These are phyloP conservation scores for Moringa oleifera DNA, from an alignment of 345 rosid genomes.

Conservation along the genomic window DNA sequence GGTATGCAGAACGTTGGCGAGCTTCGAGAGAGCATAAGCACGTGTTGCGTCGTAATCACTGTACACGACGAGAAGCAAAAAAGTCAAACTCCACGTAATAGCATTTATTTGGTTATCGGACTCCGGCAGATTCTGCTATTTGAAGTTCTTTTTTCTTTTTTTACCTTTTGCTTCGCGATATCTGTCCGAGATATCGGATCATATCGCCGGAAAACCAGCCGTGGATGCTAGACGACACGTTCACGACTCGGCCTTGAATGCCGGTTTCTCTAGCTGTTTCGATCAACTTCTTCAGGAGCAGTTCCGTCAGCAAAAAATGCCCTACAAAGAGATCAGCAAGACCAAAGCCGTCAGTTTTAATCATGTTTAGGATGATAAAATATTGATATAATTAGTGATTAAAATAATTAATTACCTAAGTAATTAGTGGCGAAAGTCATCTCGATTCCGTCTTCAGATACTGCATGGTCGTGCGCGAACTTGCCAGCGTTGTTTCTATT, in stretches of 20 bases:
- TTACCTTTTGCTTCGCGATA: conserved; percentile 68
- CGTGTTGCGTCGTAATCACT: conserved; percentile 91
- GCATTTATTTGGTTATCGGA: background rate
- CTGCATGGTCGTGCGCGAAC: conserved; percentile 80
- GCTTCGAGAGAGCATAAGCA: conserved; percentile 99
- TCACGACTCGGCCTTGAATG: conserved; percentile 73
- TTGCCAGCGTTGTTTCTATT: conserved; percentile 93
- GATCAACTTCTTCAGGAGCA: conserved; percentile 61
- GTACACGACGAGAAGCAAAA: conserved; percentile 15
- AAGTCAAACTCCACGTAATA: background rate
- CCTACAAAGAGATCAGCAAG: conserved; percentile 29
- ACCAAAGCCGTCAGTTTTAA: too few species aligned
- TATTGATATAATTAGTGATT: too few species aligned
- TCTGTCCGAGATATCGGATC: conserved; percentile 59
- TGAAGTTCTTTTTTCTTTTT: background rate
- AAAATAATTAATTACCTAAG: conserved; percentile 42
- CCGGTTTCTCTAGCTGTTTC: conserved; percentile 64
- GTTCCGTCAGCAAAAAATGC: conserved; percentile 76
- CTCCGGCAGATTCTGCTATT: background rate
- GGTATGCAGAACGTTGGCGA: conserved; percentile 94
- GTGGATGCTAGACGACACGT: conserved; percentile 83
- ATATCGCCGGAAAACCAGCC: conserved; percentile 85
- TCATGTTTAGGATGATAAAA: too few species aligned
- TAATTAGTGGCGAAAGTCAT: conserved; percentile 98
- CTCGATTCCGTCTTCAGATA: conserved; percentile 96